Conservation (phyloP, 805 yeast genomes). For the Metschnikowia peoriensis region DNA sequence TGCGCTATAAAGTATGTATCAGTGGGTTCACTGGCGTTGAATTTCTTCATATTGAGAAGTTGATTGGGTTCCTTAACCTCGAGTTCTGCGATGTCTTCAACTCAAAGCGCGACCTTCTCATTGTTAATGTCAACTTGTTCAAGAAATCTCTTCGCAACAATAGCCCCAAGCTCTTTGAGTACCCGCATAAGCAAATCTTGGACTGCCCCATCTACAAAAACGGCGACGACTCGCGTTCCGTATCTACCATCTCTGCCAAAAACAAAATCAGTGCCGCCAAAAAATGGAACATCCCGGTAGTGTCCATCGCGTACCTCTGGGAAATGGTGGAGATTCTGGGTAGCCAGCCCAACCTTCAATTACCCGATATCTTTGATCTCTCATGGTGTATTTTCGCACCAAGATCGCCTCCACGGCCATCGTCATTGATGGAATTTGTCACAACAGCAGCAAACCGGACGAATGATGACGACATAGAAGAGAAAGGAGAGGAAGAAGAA, state of each 20-base stretch:
- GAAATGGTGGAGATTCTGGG: constrained; percentile 38
- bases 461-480: background rate
- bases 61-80: constrained; percentile 55
- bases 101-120: constrained; percentile 51
- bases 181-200: constrained; percentile 30
- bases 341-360: constrained; percentile 15
- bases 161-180: constrained; percentile 43
- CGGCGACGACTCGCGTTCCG: constrained; percentile 23
- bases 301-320: constrained; percentile 54
- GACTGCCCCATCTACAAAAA: constrained; percentile 34
- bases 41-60: constrained; percentile 62
- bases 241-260: constrained; percentile 43
- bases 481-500: background rate
- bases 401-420: constrained; percentile 23
- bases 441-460: background rate
- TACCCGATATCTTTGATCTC: constrained; percentile 45
- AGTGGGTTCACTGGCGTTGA: constrained; percentile 82
- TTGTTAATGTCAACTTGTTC: constrained; percentile 50
- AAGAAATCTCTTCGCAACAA: constrained; percentile 35
- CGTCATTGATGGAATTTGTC: constrained; percentile 20
- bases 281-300: constrained; percentile 56
- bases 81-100: constrained; percentile 49
- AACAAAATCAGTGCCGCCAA: constrained; percentile 59
- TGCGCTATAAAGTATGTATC: constrained; percentile 44
- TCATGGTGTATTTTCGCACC: constrained; percentile 61